These are phyloP conservation scores for Colletotrichum sp. DNA, from an alignment of 2,329 filamentous ascomycete genomes.

Conservation along the genomic window DNA sequence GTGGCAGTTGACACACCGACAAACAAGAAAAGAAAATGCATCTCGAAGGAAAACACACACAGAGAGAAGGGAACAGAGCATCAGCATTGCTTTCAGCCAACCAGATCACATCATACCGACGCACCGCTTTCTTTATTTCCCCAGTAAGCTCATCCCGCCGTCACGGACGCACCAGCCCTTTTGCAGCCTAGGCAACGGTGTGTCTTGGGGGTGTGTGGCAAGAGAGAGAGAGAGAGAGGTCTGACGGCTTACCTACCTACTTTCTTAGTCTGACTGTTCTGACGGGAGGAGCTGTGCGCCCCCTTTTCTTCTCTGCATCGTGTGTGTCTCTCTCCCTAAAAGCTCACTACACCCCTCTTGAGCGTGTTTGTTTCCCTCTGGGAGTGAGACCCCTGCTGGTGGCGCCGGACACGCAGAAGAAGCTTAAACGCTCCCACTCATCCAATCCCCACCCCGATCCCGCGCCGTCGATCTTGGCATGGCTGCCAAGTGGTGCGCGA, in stretches of 20 bases:
- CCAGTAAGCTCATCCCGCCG: neutral
- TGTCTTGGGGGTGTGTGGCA: neutral
- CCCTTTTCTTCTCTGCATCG: neutral
- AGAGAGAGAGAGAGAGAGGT: neutral
- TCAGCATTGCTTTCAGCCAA: neutral
- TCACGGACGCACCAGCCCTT: neutral
- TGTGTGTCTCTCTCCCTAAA: neutral
- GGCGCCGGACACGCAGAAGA: conserved; percentile 2
- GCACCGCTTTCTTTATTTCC: neutral
- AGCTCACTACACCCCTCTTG: no score
- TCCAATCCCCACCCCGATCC: neutral
- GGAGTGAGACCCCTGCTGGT: neutral
- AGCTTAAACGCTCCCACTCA: conserved; percentile 11
- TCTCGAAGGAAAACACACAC: neutral
- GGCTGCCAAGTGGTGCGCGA: neutral
- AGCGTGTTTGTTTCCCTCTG: neutral
- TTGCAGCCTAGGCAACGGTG: conserved; percentile 2
- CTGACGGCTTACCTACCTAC: neutral
- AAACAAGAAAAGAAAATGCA: neutral
- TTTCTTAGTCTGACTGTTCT: neutral
- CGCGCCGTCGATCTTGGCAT: neutral
- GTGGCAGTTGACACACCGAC: neutral
- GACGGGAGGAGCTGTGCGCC: neutral
- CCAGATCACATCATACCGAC: neutral
- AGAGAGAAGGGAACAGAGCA: neutral